Evolutionary conservation across 805 yeast genomes (phyloP).

Genomic region (Wickerhamomyces rabaulensis): DNA sequence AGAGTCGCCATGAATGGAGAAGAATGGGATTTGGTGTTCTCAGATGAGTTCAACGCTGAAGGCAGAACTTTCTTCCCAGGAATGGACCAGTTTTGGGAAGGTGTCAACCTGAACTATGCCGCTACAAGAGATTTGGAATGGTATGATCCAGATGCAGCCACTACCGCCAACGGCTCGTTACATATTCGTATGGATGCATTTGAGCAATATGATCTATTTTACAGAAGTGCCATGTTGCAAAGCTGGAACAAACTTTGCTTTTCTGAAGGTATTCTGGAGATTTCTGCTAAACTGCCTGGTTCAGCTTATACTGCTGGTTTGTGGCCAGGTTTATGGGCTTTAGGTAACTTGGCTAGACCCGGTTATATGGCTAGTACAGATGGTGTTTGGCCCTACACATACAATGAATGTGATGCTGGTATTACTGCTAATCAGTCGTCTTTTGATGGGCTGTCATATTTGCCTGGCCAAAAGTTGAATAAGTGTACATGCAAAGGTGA

Average conservation of each 20-base stretch:
- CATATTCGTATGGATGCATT: conserved; percentile 73
- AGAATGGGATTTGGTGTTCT: conserved; percentile 71
- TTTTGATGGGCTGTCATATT: conserved; percentile 79
- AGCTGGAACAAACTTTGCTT: conserved; percentile 90
- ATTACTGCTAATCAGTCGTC: conserved; percentile 92
- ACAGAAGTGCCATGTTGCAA: conserved; percentile 89
- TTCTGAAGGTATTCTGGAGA: conserved; percentile 76
- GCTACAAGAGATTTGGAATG: conserved; percentile 91
- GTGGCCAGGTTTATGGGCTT: conserved; percentile 97
- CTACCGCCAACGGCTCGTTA: conserved; percentile 70
- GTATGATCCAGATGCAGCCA: conserved; percentile 89
- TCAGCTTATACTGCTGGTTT: conserved; percentile 74
- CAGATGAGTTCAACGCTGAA: conserved; percentile 86
- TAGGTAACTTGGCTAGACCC: conserved; percentile 91
- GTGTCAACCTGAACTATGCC: conserved; percentile 75
- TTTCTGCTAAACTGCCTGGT: conserved; percentile 75
- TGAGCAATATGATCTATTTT: conserved; percentile 69
- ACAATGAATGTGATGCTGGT: conserved; percentile 86
- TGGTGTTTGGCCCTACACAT: conserved; percentile 94
- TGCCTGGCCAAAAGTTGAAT: conserved; percentile 79
- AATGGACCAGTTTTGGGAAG: conserved; percentile 90
- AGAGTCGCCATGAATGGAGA: conserved; percentile 57
- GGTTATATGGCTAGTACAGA: conserved; percentile 85
- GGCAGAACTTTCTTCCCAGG: conserved; percentile 89
- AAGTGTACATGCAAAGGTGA: conserved; percentile 77